phyloP scores from a whole-genome alignment of 495 filamentous ascomycete genomes.

The Platismatia glauca region DNA sequence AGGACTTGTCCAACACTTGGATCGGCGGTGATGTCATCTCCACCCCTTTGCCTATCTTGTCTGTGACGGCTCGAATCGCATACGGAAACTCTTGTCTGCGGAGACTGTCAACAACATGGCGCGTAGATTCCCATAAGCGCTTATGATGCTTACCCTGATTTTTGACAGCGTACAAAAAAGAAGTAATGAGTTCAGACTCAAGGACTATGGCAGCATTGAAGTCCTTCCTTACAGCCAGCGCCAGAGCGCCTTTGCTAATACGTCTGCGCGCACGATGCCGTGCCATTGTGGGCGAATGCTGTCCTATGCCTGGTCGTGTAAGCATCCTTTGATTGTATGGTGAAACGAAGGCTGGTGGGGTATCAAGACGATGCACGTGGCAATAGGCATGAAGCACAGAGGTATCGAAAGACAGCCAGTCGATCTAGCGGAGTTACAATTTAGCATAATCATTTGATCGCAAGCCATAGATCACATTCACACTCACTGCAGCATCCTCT shows the following conservation, averaged over 20 bases:
- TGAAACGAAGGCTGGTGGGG: slow-evolving; percentile 53
- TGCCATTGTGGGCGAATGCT: slow-evolving; percentile 64
- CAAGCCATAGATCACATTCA: not conserved
- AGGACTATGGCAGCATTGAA: slow-evolving; percentile 67
- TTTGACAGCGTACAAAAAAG: slow-evolving; percentile 64
- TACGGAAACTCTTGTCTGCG: slow-evolving; percentile 39
- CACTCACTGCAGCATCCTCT: slow-evolving; percentile 10
- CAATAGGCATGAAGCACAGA: slow-evolving; percentile 59
- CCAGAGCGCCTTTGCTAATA: slow-evolving; percentile 58
- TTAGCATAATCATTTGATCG: slow-evolving; percentile 3
- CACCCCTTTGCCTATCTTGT: too few species aligned
- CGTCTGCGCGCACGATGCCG: slow-evolving; percentile 48
- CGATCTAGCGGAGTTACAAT: slow-evolving; percentile 41
- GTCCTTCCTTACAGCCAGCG: slow-evolving; percentile 63
- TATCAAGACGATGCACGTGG: slow-evolving; percentile 52
- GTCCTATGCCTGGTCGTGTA: slow-evolving; percentile 51
- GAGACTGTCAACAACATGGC: slow-evolving; percentile 2
- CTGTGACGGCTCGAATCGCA: slow-evolving; percentile 35
- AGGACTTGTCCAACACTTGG: not conserved
- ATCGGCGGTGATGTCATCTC: too few species aligned
- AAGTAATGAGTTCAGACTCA: slow-evolving; percentile 69
- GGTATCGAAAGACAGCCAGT: slow-evolving; percentile 54
- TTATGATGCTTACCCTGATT: slow-evolving; percentile 41
- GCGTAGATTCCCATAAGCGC: not conserved
- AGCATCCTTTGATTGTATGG: slow-evolving; percentile 57